Conservation (phyloP, 2,329 filamentous ascomycete species). For the Dichotomopilus funicola region DNA sequence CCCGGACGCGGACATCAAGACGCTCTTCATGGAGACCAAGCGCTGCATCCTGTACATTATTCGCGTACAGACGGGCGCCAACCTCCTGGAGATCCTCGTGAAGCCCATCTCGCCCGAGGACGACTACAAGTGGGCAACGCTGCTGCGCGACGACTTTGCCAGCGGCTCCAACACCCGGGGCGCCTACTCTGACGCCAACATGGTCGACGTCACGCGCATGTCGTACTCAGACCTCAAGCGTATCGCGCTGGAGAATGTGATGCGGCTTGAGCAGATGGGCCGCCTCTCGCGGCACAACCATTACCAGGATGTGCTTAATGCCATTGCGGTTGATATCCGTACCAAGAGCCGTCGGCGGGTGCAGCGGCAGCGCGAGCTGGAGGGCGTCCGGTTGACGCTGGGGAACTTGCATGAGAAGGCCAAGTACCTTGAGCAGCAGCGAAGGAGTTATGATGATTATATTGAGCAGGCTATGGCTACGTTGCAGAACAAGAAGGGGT, state of each 20-base stretch:
- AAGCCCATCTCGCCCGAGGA: conserved; percentile 84
- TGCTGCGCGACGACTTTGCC: conserved; percentile 76
- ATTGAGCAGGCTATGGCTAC: conserved; percentile 98
- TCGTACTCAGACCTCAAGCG: conserved; percentile 89
- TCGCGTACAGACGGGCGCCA: conserved; percentile 83
- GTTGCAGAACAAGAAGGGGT: conserved; percentile 91
- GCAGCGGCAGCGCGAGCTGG: conserved; percentile 84
- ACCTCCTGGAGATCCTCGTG: conserved; percentile 91
- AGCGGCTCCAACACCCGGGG: conserved; percentile 63
- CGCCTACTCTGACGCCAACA: conserved; percentile 83
- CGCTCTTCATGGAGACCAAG: conserved; percentile 97
- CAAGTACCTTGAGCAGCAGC: conserved; percentile 84
- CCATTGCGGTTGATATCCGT: conserved; percentile 91
- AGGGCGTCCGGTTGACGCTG: conserved; percentile 71
- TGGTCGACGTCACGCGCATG: conserved; percentile 85
- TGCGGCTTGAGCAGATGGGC: conserved; percentile 78
- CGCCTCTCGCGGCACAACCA: conserved; percentile 85
- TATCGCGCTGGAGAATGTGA: conserved; percentile 87
- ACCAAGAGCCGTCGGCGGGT: conserved; percentile 92
- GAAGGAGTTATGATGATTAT: conserved; percentile 98
- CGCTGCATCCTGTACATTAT: conserved; percentile 97
- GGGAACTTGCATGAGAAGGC: conserved; percentile 77
- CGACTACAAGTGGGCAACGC: conserved; percentile 75
- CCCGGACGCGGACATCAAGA: conserved; percentile 84
- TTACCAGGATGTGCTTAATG: conserved; percentile 97